Percentiles rank a stretch among this genome's conserved stretches.
Conservation (phyloP, 2,329 filamentous ascomycete genomes). For the Didymella segeticola region DNA sequence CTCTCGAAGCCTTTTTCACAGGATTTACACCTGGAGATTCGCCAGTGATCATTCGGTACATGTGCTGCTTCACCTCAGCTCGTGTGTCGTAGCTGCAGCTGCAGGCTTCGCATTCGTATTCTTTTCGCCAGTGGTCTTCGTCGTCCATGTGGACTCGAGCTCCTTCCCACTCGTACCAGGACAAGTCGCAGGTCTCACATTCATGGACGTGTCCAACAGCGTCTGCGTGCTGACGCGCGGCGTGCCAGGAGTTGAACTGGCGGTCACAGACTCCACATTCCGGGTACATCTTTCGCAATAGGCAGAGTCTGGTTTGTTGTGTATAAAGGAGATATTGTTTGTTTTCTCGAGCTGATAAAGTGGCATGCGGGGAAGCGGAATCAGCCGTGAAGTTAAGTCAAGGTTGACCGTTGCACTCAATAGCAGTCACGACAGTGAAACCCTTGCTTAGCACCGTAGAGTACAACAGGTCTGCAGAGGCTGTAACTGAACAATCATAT, state of each 20-base stretch:
- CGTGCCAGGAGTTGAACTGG: slow-evolving; percentile 15
- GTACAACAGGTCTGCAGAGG: too few relatives aligned
- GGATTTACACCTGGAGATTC: slow-evolving; percentile 16
- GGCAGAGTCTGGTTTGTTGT: not conserved
- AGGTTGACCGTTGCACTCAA: too few relatives aligned
- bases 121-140: slow-evolving; percentile 14
- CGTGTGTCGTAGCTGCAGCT: slow-evolving; percentile 5
- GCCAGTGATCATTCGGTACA: slow-evolving; percentile 22
- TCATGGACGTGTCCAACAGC: slow-evolving; percentile 23
- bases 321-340: too few relatives aligned
- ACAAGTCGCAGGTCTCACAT: slow-evolving; percentile 16
- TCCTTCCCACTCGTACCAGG: slow-evolving; percentile 1
- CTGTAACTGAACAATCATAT: too few relatives aligned
- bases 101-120: slow-evolving; percentile 24
- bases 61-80: slow-evolving; percentile 16
- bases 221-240: slow-evolving; percentile 28
- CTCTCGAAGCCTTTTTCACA: slow-evolving; percentile 30
- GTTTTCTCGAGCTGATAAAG: too few relatives aligned
- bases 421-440: too few relatives aligned
- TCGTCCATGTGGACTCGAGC: slow-evolving; percentile 21
- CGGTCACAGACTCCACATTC: slow-evolving; percentile 28
- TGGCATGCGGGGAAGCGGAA: too few relatives aligned
- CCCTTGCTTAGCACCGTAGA: too few relatives aligned
- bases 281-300: not conserved
- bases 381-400: too few relatives aligned